Conservation (phyloP, 2,329 filamentous ascomycete genomes). For the Fusarium albosuccineum region DNA sequence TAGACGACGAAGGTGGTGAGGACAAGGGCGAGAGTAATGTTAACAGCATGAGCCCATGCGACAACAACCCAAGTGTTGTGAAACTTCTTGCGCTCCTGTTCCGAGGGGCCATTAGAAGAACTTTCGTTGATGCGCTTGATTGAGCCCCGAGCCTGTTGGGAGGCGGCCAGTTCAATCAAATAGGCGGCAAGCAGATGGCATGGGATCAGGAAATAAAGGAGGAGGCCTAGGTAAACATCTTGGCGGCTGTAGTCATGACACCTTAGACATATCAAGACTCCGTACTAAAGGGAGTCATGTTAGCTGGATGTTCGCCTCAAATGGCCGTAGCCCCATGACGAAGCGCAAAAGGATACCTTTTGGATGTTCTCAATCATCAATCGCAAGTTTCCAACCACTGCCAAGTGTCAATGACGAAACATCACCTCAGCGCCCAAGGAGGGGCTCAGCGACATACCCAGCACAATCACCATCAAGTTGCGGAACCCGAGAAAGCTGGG, state of each 20-base stretch:
- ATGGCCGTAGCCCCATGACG: background rate
- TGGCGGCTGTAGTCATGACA: conserved; percentile 88
- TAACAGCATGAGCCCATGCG: conserved; percentile 83
- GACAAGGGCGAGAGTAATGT: conserved; percentile 83
- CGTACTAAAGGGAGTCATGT: conserved; percentile 74
- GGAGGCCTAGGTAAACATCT: conserved; percentile 80
- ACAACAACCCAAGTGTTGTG: conserved; percentile 83
- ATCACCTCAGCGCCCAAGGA: conserved; percentile 26
- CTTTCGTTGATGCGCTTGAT: conserved; percentile 68
- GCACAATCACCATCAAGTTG: conserved; percentile 94
- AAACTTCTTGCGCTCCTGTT: conserved; percentile 75
- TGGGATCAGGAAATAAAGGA: conserved; percentile 88
- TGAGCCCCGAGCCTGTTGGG: conserved; percentile 79
- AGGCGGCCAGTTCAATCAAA: conserved; percentile 86
- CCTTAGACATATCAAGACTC: conserved; percentile 90
- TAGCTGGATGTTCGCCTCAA: background rate
- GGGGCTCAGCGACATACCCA: conserved; percentile 68
- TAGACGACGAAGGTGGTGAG: conserved; percentile 90
- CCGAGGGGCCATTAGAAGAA: conserved; percentile 59
- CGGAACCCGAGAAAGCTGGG: conserved; percentile 94
- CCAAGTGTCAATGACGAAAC: conserved; percentile 37
- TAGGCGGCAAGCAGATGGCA: conserved; percentile 93
- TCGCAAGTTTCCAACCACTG: conserved; percentile 92
- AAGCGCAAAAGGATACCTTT: conserved; percentile 71
- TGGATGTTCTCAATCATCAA: conserved; percentile 97